A percentile compares a stretch with the other conserved stretches of the same genome.
These are phyloP conservation scores for Sechiopsis laciniata DNA, from an alignment of 306 rosid species.

Conservation along the genomic window DNA sequence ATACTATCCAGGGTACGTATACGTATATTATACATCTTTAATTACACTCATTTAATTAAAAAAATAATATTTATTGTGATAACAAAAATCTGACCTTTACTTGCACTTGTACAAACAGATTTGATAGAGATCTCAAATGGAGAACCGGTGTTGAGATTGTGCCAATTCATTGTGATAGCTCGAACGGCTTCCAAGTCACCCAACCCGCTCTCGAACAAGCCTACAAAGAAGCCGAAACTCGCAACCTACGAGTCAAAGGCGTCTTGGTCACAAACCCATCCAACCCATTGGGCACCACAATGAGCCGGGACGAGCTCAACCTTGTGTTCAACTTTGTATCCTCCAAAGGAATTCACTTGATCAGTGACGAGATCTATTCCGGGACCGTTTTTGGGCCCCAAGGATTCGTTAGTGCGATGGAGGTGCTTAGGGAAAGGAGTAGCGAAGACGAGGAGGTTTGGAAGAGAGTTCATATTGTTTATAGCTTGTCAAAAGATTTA, in stretches of 20 bases:
- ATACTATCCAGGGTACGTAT: constrained; percentile 62
- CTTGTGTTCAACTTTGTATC: constrained; percentile 45
- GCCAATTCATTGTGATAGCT: constrained; percentile 62
- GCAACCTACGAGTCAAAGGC: constrained; percentile 57
- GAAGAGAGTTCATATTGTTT: constrained; percentile 48
- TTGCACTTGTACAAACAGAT: constrained; percentile 37
- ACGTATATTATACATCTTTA: constrained; percentile 12
- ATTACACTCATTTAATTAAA: no score
- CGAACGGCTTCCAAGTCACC: constrained; percentile 56
- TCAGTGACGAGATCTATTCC: constrained; percentile 68
- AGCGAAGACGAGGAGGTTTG: constrained; percentile 5
- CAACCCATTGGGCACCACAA: constrained; percentile 61
- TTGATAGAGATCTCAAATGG: constrained; percentile 75
- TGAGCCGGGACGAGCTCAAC: constrained; percentile 40
- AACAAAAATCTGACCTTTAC: constrained; percentile 27
- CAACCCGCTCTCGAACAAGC: constrained; percentile 43
- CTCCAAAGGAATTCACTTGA: constrained; percentile 48
- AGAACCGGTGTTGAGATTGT: constrained; percentile 60
- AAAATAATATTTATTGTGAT: no score
- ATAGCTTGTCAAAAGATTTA: constrained; percentile 76
- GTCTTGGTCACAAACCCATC: constrained; percentile 66
- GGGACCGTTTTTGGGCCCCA: constrained; percentile 54
- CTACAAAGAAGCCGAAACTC: constrained; percentile 40
- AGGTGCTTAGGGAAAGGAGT: constrained; percentile 42
- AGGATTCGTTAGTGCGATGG: constrained; percentile 47